Percentiles rank a stretch among this genome's conserved stretches.
Conservation (phyloP, 495 filamentous ascomycete genomes). For the Hypoxylon crocopeplum region DNA sequence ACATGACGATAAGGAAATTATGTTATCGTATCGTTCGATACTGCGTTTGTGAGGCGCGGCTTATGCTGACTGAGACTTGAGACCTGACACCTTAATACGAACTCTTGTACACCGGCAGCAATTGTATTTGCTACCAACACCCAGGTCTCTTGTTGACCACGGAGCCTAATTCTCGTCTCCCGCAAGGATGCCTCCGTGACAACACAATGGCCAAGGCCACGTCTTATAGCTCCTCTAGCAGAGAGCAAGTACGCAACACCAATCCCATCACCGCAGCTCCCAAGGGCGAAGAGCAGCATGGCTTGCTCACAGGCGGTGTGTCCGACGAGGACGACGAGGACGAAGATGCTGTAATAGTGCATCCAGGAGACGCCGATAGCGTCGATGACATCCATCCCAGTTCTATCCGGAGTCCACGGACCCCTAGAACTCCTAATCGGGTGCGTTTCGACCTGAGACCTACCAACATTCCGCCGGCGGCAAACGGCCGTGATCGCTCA, state of each 20-base stretch:
- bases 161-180: conserved; percentile 9
- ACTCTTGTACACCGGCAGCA: too few relatives aligned
- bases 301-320: conserved; percentile 48
- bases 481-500: conserved; percentile 39
- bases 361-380: conserved; percentile 37
- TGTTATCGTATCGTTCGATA: background rate
- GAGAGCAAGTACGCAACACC: conserved; percentile 31
- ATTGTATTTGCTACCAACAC: background rate
- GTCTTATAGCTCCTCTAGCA: conserved; percentile 42
- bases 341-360: conserved; percentile 47
- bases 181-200: conserved; percentile 47
- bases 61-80: too few relatives aligned
- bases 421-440: conserved; percentile 80
- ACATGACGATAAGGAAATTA: conserved; percentile 34
- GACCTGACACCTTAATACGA: too few relatives aligned
- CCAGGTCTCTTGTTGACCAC: conserved; percentile 18
- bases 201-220: conserved; percentile 55
- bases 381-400: conserved; percentile 18
- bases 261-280: conserved; percentile 26
- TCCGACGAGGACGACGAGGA: conserved; percentile 36
- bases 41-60: conserved; percentile 17
- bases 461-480: conserved; percentile 47
- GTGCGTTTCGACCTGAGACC: conserved; percentile 84
- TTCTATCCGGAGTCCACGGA: conserved; percentile 58
- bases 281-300: conserved; percentile 51